These are phyloP conservation scores for Sclerotinia glacialis DNA, from an alignment of 2,329 filamentous ascomycete genomes.

Conservation along the genomic window DNA sequence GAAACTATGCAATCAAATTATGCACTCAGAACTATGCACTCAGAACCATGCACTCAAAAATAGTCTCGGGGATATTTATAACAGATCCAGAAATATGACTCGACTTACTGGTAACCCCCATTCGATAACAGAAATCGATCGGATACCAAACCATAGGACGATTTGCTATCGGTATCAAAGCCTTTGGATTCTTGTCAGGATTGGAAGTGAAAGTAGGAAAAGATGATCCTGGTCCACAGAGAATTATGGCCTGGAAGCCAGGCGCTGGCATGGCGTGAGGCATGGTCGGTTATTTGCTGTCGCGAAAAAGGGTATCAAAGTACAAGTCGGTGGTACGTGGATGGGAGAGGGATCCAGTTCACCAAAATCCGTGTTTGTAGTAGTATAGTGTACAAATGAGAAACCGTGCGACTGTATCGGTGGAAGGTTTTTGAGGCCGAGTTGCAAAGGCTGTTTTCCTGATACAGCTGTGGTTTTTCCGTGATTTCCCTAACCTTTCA, in stretches of 20 bases:
- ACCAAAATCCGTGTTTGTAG: not conserved
- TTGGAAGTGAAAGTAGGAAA: constrained; percentile 81
- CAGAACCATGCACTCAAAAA: not conserved
- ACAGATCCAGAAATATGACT: not conserved
- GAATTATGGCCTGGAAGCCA: constrained; percentile 77
- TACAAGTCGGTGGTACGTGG: not conserved
- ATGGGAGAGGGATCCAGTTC: not conserved
- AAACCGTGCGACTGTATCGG: not conserved
- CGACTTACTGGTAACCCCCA: constrained; percentile 68
- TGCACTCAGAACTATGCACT: not conserved
- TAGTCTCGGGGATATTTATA: not conserved
- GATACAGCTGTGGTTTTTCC: not conserved
- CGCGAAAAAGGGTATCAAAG: not conserved
- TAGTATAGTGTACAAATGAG: not conserved
- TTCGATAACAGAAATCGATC: constrained; percentile 79
- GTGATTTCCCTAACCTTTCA: not conserved
- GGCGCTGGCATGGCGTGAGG: constrained; percentile 75
- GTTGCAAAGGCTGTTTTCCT: not conserved
- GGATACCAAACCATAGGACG: constrained; percentile 89
- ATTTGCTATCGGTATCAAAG: constrained; percentile 78
- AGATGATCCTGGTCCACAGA: constrained; percentile 78
- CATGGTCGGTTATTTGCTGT: constrained; percentile 48
- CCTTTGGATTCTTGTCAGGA: constrained; percentile 77
- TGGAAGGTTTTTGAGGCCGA: not conserved
- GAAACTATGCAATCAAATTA: not conserved